Conservation (phyloP, 148 eudicot genomes). For the Simmondsia chinensis region DNA sequence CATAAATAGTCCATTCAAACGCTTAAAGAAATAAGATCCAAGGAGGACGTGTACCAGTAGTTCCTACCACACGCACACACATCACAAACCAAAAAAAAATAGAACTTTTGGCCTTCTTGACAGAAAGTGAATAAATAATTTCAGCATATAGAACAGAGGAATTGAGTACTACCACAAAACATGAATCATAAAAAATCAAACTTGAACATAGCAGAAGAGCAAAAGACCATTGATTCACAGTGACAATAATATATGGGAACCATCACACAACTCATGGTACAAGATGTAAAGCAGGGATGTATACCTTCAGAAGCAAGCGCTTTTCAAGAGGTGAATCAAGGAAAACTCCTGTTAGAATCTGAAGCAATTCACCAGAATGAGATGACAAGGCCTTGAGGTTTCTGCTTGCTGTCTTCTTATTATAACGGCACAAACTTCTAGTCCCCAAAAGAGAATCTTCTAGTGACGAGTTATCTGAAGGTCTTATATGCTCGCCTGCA, state of each 20-base stretch:
- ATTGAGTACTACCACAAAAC: too few species aligned
- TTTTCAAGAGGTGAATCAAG: conserved; percentile 39
- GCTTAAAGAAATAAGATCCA: too few species aligned
- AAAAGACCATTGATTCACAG: too few species aligned
- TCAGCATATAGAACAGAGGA: too few species aligned
- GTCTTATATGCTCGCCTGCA: conserved; percentile 15
- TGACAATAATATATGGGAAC: not conserved
- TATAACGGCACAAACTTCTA: conserved; percentile 18
- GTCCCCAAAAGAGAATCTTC: conserved; percentile 20
- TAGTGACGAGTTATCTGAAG: conserved; percentile 15
- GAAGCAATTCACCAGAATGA: conserved; percentile 51
- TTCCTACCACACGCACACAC: too few species aligned
- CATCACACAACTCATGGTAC: not conserved
- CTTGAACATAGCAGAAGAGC: too few species aligned
- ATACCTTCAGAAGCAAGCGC: conserved; percentile 51
- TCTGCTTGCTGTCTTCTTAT: conserved; percentile 41
- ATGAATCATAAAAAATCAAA: too few species aligned
- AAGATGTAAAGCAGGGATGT: conserved; percentile 1
- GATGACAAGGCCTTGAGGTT: conserved; percentile 46
- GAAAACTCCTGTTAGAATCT: conserved; percentile 39
- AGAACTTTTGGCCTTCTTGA: too few species aligned
- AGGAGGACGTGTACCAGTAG: too few species aligned
- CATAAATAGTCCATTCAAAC: too few species aligned
- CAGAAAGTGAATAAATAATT: too few species aligned
- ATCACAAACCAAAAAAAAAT: too few species aligned